A percentile compares a stretch with the other conserved stretches of the same genome.
Conservation (phyloP, 1,139 yeast genomes). For the Geotrichum aggregatum region DNA sequence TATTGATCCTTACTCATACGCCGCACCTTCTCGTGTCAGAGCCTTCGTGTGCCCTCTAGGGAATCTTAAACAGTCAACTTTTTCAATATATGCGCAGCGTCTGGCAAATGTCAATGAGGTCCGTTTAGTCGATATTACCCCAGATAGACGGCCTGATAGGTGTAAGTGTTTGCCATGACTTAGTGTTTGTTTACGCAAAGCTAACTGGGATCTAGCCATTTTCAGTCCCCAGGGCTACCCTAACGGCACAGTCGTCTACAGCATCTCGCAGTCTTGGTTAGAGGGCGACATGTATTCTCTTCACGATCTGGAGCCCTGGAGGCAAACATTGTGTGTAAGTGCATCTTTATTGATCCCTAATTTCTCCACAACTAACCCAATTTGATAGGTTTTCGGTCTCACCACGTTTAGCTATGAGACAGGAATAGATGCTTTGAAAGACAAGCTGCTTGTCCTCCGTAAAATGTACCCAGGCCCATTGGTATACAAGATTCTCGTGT, state of each 20-base stretch:
- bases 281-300: conserved; percentile 61
- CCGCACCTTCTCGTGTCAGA: conserved; percentile 62
- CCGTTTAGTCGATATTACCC: conserved; percentile 68
- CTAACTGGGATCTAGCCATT: conserved; percentile 28
- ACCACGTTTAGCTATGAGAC: conserved; percentile 44
- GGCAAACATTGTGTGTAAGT: conserved; percentile 46
- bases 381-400: conserved; percentile 53
- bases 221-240: conserved; percentile 88
- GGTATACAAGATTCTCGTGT: conserved; percentile 58
- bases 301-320: conserved; percentile 83
- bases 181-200: neutral
- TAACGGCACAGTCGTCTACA: conserved; percentile 64
- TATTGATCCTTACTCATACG: conserved; percentile 45
- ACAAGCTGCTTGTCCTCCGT: conserved; percentile 40
- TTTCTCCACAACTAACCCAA: conserved; percentile 5
- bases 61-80: conserved; percentile 47
- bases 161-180: conserved; percentile 25
- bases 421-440: conserved; percentile 34
- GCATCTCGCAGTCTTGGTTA: conserved; percentile 47
- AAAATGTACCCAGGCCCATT: conserved; percentile 55
- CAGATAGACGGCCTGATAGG: conserved; percentile 50
- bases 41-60: conserved; percentile 71
- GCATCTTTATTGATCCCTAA: neutral
- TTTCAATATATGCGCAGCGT: conserved; percentile 45
- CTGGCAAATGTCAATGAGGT: conserved; percentile 56